Evolutionary conservation across 345 rosid species (phyloP).

Genomic region (Brassica napus): DNA sequence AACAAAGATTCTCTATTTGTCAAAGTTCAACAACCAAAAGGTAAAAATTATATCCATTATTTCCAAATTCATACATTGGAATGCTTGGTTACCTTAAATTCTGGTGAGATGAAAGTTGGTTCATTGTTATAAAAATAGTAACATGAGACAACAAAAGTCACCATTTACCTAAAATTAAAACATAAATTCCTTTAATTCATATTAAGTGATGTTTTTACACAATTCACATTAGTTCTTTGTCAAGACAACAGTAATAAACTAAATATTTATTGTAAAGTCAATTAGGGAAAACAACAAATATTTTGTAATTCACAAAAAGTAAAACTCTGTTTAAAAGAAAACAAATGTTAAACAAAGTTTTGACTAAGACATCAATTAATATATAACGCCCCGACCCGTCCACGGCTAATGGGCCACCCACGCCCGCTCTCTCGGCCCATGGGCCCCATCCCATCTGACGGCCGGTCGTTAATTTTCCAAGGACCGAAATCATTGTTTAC

Average conservation of each 20-base stretch:
- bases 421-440: too few species aligned
- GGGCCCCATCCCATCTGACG: too few species aligned
- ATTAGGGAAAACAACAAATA: neutral
- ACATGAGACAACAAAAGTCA: neutral
- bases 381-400: too few species aligned
- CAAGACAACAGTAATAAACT: neutral
- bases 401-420: too few species aligned
- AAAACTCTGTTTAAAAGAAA: neutral
- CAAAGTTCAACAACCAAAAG: conserved; percentile 61
- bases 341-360: neutral
- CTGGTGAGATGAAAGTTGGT: neutral
- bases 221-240: neutral
- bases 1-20: conserved; percentile 66
- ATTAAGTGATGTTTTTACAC: neutral
- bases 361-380: neutral
- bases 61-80: neutral
- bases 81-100: neutral
- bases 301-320: neutral
- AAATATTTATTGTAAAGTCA: neutral
- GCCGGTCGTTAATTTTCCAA: too few species aligned
- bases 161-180: neutral
- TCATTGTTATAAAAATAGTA: neutral
- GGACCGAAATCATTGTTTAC: too few species aligned
- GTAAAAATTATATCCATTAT: conserved; percentile 33
- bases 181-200: neutral